Conservation (phyloP, 1,139 yeast species). For the Hansenula lynferdii region DNA sequence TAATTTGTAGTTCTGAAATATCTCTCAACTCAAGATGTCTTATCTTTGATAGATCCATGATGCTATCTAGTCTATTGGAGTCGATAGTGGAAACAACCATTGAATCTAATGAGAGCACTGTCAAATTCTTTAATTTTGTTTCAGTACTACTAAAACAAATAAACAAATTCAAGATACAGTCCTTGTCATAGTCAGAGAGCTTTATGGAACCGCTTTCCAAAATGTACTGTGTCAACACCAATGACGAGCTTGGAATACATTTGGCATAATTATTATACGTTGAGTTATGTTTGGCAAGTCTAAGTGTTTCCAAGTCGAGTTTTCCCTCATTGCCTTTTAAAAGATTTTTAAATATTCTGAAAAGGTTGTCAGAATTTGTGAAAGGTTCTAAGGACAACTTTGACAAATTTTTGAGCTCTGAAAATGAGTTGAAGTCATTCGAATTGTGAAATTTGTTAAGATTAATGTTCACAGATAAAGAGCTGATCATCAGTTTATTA, state of each 20-base stretch:
- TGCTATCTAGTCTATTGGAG: conserved; percentile 6
- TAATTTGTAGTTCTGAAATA: conserved; percentile 15
- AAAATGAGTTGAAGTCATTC: conserved; percentile 11
- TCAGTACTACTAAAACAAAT: conserved; percentile 6
- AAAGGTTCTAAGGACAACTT: conserved; percentile 20
- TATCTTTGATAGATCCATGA: conserved; percentile 8
- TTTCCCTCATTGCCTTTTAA: conserved; percentile 7
- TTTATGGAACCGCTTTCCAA: conserved; percentile 10
- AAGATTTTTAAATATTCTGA: conserved; percentile 15
- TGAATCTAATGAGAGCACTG: conserved; percentile 12
- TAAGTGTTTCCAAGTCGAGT: conserved; percentile 5
- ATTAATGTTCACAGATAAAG: conserved; percentile 16
- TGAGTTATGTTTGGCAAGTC: conserved; percentile 11
- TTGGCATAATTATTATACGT: conserved; percentile 11
- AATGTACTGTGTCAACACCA: conserved; percentile 15
- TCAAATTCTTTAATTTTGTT: conserved; percentile 3
- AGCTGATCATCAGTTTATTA: conserved; percentile 11
- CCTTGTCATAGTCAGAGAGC: conserved; percentile 14
- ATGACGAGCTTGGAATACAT: conserved; percentile 10
- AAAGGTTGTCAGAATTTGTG: conserved; percentile 14
- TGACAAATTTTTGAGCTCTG: conserved; percentile 12
- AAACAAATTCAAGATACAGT: conserved; percentile 8
- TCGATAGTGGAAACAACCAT: conserved; percentile 12
- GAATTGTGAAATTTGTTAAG: conserved; percentile 10
- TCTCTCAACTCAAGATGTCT: conserved; percentile 15